These are phyloP conservation scores for Astrephomene gubernaculifera DNA, from an alignment of 139 green algal genomes.

Conservation along the genomic window DNA sequence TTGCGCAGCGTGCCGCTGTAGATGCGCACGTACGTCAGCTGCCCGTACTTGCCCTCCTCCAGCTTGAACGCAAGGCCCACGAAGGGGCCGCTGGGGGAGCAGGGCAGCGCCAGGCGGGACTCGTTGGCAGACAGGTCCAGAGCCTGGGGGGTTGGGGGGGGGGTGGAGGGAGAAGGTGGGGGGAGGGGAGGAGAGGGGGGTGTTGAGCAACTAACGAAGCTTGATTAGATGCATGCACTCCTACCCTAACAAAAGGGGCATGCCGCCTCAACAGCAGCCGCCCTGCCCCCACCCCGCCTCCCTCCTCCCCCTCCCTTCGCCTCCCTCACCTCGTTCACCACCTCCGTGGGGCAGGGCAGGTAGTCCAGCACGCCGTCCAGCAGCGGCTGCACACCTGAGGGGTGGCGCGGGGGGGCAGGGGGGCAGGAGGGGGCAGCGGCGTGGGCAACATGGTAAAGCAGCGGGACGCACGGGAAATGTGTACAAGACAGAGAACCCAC, in stretches of 20 bases:
- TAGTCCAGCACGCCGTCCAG: constrained; percentile 94
- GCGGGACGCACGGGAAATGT: too few species aligned
- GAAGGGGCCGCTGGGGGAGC: constrained; percentile 64
- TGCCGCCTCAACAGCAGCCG: too few species aligned
- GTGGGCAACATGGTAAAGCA: too few species aligned
- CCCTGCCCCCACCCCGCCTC: neutral
- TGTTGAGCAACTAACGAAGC: too few species aligned
- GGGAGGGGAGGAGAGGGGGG: neutral
- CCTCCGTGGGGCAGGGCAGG: constrained; percentile 90
- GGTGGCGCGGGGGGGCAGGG: neutral
- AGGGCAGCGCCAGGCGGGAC: constrained; percentile 70
- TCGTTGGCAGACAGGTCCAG: constrained; percentile 82
- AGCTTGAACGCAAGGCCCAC: constrained; percentile 96
- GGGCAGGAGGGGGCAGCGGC: neutral
- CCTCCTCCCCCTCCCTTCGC: neutral
- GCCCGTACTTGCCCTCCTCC: constrained; percentile 96
- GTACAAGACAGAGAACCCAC: too few species aligned
- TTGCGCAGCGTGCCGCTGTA: constrained; percentile 92
- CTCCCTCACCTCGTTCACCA: constrained; percentile 42
- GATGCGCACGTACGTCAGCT: constrained; percentile 98
- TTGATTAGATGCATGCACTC: too few species aligned
- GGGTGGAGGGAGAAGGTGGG: constrained; percentile 27
- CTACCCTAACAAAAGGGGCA: too few species aligned
- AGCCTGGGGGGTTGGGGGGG: constrained; percentile 72
- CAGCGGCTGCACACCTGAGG: constrained; percentile 80